These are phyloP conservation scores for Dactylonectria macrodidyma DNA, from an alignment of 2,329 filamentous ascomycete genomes.

Conservation along the genomic window DNA sequence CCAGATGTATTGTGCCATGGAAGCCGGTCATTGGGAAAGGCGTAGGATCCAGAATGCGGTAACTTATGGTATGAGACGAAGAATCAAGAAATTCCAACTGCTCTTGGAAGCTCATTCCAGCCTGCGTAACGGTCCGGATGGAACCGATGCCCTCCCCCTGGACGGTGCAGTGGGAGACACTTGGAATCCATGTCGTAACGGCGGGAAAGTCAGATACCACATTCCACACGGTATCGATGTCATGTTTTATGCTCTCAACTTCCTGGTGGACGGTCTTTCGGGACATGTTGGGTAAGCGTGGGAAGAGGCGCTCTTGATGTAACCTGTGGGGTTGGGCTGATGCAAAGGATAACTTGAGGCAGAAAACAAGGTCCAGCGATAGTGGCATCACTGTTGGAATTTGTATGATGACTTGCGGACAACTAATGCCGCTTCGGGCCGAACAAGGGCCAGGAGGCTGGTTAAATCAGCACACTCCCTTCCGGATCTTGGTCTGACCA, in stretches of 20 bases:
- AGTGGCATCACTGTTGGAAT: too few species aligned
- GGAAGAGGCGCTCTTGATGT: too few species aligned
- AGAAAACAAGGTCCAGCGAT: too few species aligned
- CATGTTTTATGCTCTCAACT: neutral
- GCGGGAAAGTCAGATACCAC: constrained; percentile 5
- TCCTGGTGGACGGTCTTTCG: constrained; percentile 8
- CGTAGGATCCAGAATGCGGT: constrained; percentile 6
- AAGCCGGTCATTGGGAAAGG: constrained; percentile 16
- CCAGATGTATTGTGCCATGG: constrained; percentile 1
- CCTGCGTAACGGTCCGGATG: neutral
- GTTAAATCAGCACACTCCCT: too few species aligned
- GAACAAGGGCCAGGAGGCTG: too few species aligned
- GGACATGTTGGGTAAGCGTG: neutral
- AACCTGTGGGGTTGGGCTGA: too few species aligned
- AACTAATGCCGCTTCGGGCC: too few species aligned
- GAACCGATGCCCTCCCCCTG: constrained; percentile 6
- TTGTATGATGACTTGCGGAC: too few species aligned
- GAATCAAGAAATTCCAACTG: neutral
- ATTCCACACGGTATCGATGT: neutral
- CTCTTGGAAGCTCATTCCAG: constrained; percentile 8
- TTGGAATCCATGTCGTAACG: constrained; percentile 6
- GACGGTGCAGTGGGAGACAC: constrained; percentile 1
- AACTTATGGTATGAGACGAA: constrained; percentile 7
- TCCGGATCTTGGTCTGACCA: too few species aligned
- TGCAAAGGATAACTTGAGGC: too few species aligned